These are phyloP conservation scores for Takashimella tepidaria DNA, from an alignment of 1,284 basidiomycete genomes.

Conservation along the genomic window DNA sequence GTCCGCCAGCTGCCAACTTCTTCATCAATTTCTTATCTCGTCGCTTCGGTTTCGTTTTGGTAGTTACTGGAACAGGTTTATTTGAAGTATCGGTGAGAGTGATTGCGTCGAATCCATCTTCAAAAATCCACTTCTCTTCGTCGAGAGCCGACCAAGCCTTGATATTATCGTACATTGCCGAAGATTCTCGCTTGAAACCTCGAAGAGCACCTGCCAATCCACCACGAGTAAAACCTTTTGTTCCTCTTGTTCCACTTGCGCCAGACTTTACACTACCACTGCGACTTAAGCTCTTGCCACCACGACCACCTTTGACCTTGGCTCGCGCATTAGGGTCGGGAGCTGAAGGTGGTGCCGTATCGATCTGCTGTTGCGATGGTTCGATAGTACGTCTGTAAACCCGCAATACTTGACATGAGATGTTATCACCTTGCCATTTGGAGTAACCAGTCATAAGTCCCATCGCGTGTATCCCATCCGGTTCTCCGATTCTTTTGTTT, in stretches of 20 bases:
- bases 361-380: neutral
- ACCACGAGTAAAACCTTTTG: neutral
- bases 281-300: neutral
- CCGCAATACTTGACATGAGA: conserved; percentile 7
- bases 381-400: conserved; percentile 2
- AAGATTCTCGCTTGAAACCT: neutral
- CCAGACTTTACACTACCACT: neutral
- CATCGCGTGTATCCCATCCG: conserved; percentile 3
- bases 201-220: neutral
- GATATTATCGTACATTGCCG: conserved; percentile 6
- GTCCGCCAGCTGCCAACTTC: neutral
- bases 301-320: neutral
- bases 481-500: conserved; percentile 5
- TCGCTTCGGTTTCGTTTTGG: neutral
- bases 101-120: neutral
- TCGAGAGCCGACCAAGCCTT: conserved; percentile 7
- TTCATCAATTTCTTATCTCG: conserved; percentile 1
- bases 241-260: neutral
- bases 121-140: conserved; percentile 2
- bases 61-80: neutral
- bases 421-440: conserved; percentile 3
- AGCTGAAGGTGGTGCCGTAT: neutral
- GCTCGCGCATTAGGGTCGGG: conserved; percentile 2
- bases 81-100: neutral
- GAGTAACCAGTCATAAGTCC: conserved; percentile 6